Base-by-base conservation (phyloP, 371 early-diverging fungal species). In the Apophysomyces ossiformis region DNA sequence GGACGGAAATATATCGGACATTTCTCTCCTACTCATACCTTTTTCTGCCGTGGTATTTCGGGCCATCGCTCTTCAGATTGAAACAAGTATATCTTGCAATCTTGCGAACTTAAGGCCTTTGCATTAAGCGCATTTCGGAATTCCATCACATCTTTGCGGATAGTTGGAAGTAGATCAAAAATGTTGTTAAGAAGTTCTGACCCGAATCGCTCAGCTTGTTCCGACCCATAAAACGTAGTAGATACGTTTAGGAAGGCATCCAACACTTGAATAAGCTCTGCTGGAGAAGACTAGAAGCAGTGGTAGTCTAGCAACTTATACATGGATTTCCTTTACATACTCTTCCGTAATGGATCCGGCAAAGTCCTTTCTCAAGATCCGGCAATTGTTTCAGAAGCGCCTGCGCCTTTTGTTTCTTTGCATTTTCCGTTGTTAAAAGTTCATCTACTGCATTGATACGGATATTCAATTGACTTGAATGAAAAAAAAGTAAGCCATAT, bases 321-420 rank as follows among this genome's bases (percentile, higher is more conserved):
- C 32, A 36, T 16, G 16, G 12, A 18, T 11, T 38, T n/a, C 1
- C 35, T 38, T 18, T n/a, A 44, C 67, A 57, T 72, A 87, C 86
- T 70, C 74, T 80, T 11, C 83, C 86, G 69, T 90, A 91, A 62
- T 90, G 90, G 13, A 93, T 87, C 2, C 93, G 85, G 35, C 90
- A 87, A 12, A 93, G 69, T 0, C 89, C 88, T 63, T 89, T 90
- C 72, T 95, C 95, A 4, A 95, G 72, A 69, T 95, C 95, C 57
- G 88, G 87, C 26, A 90, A 59, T 37, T 77, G 76, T 39, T 73
- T 75, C 6, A 86, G 72, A 13, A 84, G 59, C 3, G 56, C 46
- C 5, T 68, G 58, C 8, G 78, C 61, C 2, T 63, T 65, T 4
- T 66, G 61, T 32, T 74, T 76, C 36, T 73, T 69, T 1, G 57